Evolutionary conservation across 805 yeast genomes (phyloP), one percentile per base, ranked within the genome.

Genomic region (Jamesozyma lodderae): DNA sequence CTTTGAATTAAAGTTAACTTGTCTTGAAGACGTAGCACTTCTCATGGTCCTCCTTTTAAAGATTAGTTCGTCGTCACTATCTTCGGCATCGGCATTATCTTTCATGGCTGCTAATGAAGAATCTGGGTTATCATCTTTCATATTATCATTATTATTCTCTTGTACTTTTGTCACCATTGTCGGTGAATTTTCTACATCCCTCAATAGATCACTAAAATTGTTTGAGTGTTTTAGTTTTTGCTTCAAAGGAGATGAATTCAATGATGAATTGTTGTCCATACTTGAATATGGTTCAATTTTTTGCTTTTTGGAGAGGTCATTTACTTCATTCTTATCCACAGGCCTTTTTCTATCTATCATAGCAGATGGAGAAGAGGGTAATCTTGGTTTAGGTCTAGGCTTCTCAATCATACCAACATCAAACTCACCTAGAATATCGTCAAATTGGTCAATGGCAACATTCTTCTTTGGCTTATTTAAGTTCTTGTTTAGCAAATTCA

Each of bases 361-460:
- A 7, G 35, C 20, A 14, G 37, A 9, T 4, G 47, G 44, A 15
- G 47, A 44, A 2, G 49, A 45, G 13, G 45, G 41, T 10, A 40
- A 14, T 34, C 36, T 41, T 14, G 19, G 11, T 4, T 11, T 31
- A 27, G 31, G 10, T 10, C 23, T 19, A 1, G 31, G 9, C 17
- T 25, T 35, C 8, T 34, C 17, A 3, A 26, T 23, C 8, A 20
- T 21, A 8, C 35, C 41, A 3, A 37, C 38, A 33, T 62, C 67
- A 36, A 61, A 57, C 39, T 75, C 86, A 42, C 72, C 75, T 35
- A 82, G 64, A 38, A 82, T 76, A 51, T 81, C 88, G 54, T 81
- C 88, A 43, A 86, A 70, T 42, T 70, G 74, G 35, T 72, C 71
- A 30, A 68, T 69, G 2, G 68, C 63, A 37, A 73, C 70, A 37